phyloP scores from a whole-genome alignment of 2,329 filamentous ascomycete genomes.

The Aspergillus terreus region DNA sequence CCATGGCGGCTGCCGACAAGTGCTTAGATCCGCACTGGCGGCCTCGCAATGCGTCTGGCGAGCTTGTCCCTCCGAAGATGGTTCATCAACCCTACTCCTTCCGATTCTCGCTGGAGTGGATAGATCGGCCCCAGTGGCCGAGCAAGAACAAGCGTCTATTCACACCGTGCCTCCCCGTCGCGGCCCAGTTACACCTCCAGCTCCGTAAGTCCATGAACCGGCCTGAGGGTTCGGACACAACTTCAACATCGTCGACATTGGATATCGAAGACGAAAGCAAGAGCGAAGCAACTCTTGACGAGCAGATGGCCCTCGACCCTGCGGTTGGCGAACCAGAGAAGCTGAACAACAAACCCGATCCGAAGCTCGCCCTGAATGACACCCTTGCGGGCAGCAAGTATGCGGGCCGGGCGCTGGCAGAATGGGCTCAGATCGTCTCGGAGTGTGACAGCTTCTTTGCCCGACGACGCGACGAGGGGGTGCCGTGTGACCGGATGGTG shows the following conservation, averaged over 20 bases:
- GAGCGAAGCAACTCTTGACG: conserved; percentile 5
- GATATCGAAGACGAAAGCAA: conserved; percentile 17
- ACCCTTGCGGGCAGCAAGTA: conserved; percentile 50
- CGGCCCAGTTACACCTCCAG: conserved; percentile 53
- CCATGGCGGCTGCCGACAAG: conserved; percentile 19
- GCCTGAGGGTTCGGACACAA: conserved; percentile 21
- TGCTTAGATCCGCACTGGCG: conserved; percentile 26
- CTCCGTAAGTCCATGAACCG: conserved; percentile 25
- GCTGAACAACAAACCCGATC: conserved; percentile 6
- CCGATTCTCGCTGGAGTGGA: conserved; percentile 66
- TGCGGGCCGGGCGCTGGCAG: conserved; percentile 60
- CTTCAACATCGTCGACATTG: conserved; percentile 16
- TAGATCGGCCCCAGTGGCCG: conserved; percentile 50
- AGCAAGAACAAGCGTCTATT: conserved; percentile 52
- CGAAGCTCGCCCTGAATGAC: conserved; percentile 19
- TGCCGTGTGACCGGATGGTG: conserved; percentile 53
- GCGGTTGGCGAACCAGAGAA: conserved; percentile 7
- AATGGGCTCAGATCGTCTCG: conserved; percentile 59
- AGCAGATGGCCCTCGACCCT: conserved; percentile 5
- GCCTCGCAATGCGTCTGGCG: conserved; percentile 18
- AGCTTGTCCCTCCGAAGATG: conserved; percentile 32
- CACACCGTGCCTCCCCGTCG: conserved; percentile 55
- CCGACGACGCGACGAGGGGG: conserved; percentile 58
- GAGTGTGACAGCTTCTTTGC: conserved; percentile 64
- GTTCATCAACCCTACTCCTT: conserved; percentile 58